Base-by-base conservation (phyloP, 352 stramenopile genomes). In the Pelagophyceae sp. region DNA sequence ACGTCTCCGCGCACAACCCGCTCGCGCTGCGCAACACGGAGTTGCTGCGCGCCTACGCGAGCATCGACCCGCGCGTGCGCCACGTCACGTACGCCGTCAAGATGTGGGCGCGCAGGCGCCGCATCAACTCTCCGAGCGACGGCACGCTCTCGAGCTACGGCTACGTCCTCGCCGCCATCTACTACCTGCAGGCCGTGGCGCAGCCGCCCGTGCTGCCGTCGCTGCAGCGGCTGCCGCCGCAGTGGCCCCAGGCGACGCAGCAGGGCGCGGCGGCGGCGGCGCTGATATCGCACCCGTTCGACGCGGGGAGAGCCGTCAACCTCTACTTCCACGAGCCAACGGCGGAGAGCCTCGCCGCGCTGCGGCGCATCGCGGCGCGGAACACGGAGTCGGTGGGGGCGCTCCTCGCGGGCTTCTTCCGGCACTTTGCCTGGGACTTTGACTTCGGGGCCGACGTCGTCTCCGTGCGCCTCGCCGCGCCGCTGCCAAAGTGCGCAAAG, bases 81-180 rank as follows among this genome's bases (percentile, higher is more conserved):
- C 88, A 95, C 17, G 81, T 99, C 25, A 94, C 93, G 72, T 97
- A 97, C 81, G 92, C 96, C 0, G 89, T 99, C 78, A 99, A 99
- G 83, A 89, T 96, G 60, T 99, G 95, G 96, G 94, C 95, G 11
- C 98, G 98, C 82, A 88, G 88, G 45, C 87, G 95, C 33, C 88
- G 93, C 17, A 97, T 99, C 78, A 99, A 99, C 81, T 95, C 98
- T 77, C 94, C 96, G 40, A 90, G 87, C 31, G 92, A 97, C 35
- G 94, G 96, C 31, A 99, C 95, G 29, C 85, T 99, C 64, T 97
- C 90, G 78, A 98, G 92, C 15, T 99, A 99, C 80, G 95, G 93
- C 0, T 98, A 98, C 85, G 93, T 97, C 78, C 83, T 99, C 61
- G 88, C 98, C 83, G 82, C 99, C 58, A 88, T 99, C 69, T 96